Evolutionary conservation across 768 basidiomycete species (phyloP), one percentile per base, ranked within the genome.

Genomic region (Naematelia encephala): DNA sequence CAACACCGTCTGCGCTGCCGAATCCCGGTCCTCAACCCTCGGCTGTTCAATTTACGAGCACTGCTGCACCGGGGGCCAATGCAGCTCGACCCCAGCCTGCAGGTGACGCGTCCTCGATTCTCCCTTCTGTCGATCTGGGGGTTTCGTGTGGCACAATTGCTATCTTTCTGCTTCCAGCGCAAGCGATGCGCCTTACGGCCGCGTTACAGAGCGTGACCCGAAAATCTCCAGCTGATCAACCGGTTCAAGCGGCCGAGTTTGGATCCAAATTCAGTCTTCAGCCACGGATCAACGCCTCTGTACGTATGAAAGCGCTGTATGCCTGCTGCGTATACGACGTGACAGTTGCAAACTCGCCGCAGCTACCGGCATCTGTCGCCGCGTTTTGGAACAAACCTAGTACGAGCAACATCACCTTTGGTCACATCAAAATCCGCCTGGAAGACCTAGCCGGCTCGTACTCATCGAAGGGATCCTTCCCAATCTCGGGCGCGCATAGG

Each of bases 1-100:
- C 84, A 0, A 82, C 84, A 45, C 74, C 78, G 43, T 60, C 62
- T 51, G 59, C 23, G 13, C 26, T 10, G 19, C 60, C 21, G 54
- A 12, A 2, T 10, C 46, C 28, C 16, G 34, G 34, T 39, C 34
- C 8, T 8, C 34, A 8, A 39, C 16, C 16, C 8, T 39, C 16
- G 34, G 34, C 34, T 39, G 34, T 16, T 39, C 8, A 39, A 16
- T n/a, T n/a, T n/a, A 11, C 45, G 34, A 27, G 39, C 51, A 29
- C 25, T 42, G 2, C 51, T 52, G n/a, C n/a, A n/a, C n/a, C n/a
- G n/a, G 27, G 29, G 19, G 5, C 29, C 16, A 2, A 27, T n/a
- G 34, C n/a, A 19, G 51, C 29, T n/a, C 46, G 21, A 10, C 8
- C n/a, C n/a, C 46, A 19, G 25, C 27, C 4, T 19, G 5, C 42